Evolutionary conservation across 179 eudicot species (phyloP).

Genomic region (Dionaea muscipula): DNA sequence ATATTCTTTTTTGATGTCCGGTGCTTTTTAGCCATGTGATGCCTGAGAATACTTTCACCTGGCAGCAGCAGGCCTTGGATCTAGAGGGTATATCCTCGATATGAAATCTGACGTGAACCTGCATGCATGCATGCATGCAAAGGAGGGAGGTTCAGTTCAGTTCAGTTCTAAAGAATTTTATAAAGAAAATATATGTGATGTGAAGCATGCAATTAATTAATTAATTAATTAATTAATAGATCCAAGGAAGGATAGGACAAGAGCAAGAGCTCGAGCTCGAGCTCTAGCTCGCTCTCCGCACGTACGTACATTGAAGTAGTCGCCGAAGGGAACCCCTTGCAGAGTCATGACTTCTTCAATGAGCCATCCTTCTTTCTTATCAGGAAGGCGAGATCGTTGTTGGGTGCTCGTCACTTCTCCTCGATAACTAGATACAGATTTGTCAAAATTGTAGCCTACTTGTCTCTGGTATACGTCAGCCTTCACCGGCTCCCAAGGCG

Average conservation of each 20-base stretch:
- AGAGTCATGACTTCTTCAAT: conserved; percentile 84
- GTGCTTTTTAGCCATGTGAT: conserved; percentile 73
- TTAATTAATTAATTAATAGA: too few relatives aligned
- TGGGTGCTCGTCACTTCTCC: conserved; percentile 92
- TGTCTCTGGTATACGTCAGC: conserved; percentile 65
- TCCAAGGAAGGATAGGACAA: too few relatives aligned
- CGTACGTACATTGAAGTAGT: conserved; percentile 68
- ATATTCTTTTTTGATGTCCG: conserved; percentile 58
- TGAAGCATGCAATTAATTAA: too few relatives aligned
- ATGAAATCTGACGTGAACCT: conserved; percentile 75
- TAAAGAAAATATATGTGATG: too few relatives aligned
- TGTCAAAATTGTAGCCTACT: conserved; percentile 64
- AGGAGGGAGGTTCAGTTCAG: too few relatives aligned
- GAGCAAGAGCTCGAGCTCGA: too few relatives aligned
- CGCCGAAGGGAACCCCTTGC: conserved; percentile 86
- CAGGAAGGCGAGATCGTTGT: conserved; percentile 55
- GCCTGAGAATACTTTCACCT: conserved; percentile 58
- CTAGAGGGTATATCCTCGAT: conserved; percentile 49
- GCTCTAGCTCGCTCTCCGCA: too few relatives aligned
- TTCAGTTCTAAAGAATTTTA: background rate
- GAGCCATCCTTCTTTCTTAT: conserved; percentile 70
- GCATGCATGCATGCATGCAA: conserved; percentile 21
- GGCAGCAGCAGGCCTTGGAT: conserved; percentile 30
- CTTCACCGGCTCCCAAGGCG: conserved; percentile 78
- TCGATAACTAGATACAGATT: conserved; percentile 54